Conservation (phyloP, 148 eudicot genomes). For the Rhododendron vialii region DNA sequence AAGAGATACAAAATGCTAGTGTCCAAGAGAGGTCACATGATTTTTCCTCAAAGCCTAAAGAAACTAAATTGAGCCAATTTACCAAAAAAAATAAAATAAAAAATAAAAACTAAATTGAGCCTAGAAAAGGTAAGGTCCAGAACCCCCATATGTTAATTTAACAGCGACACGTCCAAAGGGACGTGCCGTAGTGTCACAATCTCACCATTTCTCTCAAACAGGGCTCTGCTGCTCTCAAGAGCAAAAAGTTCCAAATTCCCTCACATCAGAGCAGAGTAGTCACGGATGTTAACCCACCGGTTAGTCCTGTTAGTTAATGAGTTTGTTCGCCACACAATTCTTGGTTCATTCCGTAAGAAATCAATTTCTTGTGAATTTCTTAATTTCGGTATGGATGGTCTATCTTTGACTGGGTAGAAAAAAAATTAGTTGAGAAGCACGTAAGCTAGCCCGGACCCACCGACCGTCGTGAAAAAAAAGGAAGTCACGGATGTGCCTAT, state of each 20-base stretch:
- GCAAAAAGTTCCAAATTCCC: not conserved
- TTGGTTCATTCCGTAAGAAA: too few relatives aligned
- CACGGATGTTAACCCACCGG: not conserved
- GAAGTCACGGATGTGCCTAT: not conserved
- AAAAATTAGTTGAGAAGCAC: too few relatives aligned
- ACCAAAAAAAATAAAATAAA: too few relatives aligned
- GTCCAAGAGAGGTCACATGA: not conserved
- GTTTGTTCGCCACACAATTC: too few relatives aligned
- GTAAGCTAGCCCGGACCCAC: too few relatives aligned
- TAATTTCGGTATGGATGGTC: fast-evolving
- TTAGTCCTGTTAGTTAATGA: too few relatives aligned
- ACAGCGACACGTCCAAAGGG: not conserved
- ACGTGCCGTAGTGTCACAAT: not conserved
- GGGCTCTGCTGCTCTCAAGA: not conserved
- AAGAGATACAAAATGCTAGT: not conserved
- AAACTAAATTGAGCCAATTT: not conserved
- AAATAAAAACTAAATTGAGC: not conserved
- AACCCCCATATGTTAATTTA: not conserved
- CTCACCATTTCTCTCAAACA: not conserved
- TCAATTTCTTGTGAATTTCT: not conserved
- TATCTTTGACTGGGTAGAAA: not conserved
- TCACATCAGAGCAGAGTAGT: not conserved
- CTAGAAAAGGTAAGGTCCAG: not conserved
- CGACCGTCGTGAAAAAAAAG: too few relatives aligned
- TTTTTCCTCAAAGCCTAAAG: not conserved